Evolutionary conservation across 2,329 filamentous ascomycete genomes (phyloP).

Genomic region (Daldinia eschscholtzii): DNA sequence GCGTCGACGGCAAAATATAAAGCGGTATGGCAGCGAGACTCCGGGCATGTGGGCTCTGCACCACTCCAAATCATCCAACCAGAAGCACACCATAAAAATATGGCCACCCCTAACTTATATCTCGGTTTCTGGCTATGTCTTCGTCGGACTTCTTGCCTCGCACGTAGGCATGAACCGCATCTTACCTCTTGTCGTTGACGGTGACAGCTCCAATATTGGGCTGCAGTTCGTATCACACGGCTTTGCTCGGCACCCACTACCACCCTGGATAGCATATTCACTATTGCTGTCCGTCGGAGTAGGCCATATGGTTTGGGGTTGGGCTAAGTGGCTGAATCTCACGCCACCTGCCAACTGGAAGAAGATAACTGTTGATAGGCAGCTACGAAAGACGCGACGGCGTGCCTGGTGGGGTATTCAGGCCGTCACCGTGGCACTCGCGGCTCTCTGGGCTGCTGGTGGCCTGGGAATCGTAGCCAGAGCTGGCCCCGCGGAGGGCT

Average conservation of each 20-base stretch:
- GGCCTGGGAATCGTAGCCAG: constrained; percentile 82
- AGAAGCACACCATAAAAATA: constrained; percentile 47
- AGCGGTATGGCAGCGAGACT: constrained; percentile 79
- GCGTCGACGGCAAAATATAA: constrained; percentile 76
- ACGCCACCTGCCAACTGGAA: constrained; percentile 68
- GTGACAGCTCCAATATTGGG: constrained; percentile 87
- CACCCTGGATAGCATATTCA: constrained; percentile 75
- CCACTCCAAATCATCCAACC: constrained; percentile 50
- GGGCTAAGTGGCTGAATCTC: constrained; percentile 82
- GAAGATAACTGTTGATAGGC: constrained; percentile 63
- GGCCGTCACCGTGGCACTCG: constrained; percentile 67
- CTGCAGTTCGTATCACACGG: constrained; percentile 88
- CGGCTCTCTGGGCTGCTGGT: constrained; percentile 83
- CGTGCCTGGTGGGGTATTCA: constrained; percentile 80
- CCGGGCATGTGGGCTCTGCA: constrained; percentile 61
- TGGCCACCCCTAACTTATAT: constrained; percentile 82
- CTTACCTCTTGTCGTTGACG: constrained; percentile 81
- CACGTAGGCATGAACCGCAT: constrained; percentile 83
- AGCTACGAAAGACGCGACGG: constrained; percentile 67
- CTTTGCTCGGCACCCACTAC: constrained; percentile 74
- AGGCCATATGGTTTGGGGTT: constrained; percentile 86
- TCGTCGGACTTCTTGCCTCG: constrained; percentile 73
- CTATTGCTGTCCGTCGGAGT: constrained; percentile 75
- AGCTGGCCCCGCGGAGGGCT: constrained; percentile 77
- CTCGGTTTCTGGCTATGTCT: constrained; percentile 77